These are phyloP conservation scores for Knufia fluminis DNA, from an alignment of 2,329 filamentous ascomycete species.

Conservation along the genomic window DNA sequence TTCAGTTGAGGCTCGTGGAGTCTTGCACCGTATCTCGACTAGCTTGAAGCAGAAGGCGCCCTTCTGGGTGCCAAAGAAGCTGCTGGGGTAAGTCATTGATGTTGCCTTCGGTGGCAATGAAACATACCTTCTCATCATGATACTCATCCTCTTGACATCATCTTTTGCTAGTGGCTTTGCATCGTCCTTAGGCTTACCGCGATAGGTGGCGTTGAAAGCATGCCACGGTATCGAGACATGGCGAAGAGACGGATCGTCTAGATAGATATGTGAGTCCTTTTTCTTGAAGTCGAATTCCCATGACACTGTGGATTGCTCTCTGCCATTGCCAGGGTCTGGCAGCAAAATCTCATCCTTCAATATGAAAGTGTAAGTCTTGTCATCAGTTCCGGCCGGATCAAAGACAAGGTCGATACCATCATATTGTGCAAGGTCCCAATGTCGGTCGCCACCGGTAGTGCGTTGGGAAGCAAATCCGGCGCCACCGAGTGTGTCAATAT, in stretches of 20 bases:
- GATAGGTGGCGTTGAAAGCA: slow-evolving; percentile 61
- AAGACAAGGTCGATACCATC: slow-evolving; percentile 52
- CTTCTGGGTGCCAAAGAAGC: slow-evolving; percentile 66
- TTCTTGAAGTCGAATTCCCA: slow-evolving; percentile 63
- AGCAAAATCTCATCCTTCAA: slow-evolving; percentile 61
- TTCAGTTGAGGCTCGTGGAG: too few species aligned
- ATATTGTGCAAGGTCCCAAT: slow-evolving; percentile 56
- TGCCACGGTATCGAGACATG: slow-evolving; percentile 53
- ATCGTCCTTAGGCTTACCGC: slow-evolving; percentile 54
- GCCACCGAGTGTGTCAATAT: slow-evolving; percentile 65
- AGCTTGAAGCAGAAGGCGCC: slow-evolving; percentile 51
- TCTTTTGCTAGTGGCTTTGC: slow-evolving; percentile 50
- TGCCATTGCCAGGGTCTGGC: slow-evolving; percentile 49
- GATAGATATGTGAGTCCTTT: not conserved
- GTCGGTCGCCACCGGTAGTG: slow-evolving; percentile 47
- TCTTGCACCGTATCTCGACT: too few species aligned
- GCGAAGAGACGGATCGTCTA: slow-evolving; percentile 13
- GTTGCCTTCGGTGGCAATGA: not conserved
- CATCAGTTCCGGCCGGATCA: slow-evolving; percentile 40
- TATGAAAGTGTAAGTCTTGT: slow-evolving; percentile 63
- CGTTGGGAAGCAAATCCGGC: slow-evolving; percentile 76
- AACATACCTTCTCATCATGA: slow-evolving; percentile 70
- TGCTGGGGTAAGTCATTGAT: slow-evolving; percentile 28
- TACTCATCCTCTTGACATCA: slow-evolving; percentile 56
- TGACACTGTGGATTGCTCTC: slow-evolving; percentile 62